phyloP scores from a whole-genome alignment of 2,329 filamentous ascomycete genomes.

The Claviceps humidiphila region DNA sequence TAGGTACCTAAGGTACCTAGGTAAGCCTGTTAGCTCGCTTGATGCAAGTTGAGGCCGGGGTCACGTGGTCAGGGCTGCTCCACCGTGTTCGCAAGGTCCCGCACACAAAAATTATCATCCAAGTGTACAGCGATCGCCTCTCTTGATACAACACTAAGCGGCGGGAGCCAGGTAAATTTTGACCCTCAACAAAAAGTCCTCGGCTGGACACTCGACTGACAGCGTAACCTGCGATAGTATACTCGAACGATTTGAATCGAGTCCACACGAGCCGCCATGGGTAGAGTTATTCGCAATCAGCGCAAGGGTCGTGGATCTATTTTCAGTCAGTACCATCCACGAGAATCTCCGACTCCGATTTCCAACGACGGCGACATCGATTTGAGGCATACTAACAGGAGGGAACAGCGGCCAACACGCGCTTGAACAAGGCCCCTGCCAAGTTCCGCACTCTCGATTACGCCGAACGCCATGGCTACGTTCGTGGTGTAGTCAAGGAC shows the following conservation, averaged over 20 bases:
- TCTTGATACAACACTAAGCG: slow-evolving; percentile 26
- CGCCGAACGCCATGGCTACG: slow-evolving; percentile 93
- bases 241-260: slow-evolving; percentile 22
- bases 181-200: slow-evolving; percentile 11
- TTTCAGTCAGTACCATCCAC: slow-evolving; percentile 34
- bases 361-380: slow-evolving; percentile 11
- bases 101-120: slow-evolving; percentile 26
- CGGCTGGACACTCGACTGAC: slow-evolving; percentile 8
- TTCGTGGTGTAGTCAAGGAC: slow-evolving; percentile 94
- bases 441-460: slow-evolving; percentile 97
- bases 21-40: slow-evolving; percentile 5
- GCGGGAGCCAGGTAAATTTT: slow-evolving; percentile 25
- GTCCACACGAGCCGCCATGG: slow-evolving; percentile 31
- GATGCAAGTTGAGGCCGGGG: background rate
- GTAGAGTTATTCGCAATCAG: slow-evolving; percentile 54
- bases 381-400: slow-evolving; percentile 17
- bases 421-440: slow-evolving; percentile 72
- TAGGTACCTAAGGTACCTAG: background rate
- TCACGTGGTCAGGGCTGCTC: slow-evolving; percentile 27
- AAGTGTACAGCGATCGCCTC: slow-evolving; percentile 14
- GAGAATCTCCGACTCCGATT: slow-evolving; percentile 8
- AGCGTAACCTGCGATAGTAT: slow-evolving; percentile 10
- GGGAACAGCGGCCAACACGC: slow-evolving; percentile 59
- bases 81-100: slow-evolving; percentile 11
- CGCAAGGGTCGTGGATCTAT: slow-evolving; percentile 46